phyloP scores from a whole-genome alignment of 208 protist species.

The Kentomonas sorsogonicus region DNA sequence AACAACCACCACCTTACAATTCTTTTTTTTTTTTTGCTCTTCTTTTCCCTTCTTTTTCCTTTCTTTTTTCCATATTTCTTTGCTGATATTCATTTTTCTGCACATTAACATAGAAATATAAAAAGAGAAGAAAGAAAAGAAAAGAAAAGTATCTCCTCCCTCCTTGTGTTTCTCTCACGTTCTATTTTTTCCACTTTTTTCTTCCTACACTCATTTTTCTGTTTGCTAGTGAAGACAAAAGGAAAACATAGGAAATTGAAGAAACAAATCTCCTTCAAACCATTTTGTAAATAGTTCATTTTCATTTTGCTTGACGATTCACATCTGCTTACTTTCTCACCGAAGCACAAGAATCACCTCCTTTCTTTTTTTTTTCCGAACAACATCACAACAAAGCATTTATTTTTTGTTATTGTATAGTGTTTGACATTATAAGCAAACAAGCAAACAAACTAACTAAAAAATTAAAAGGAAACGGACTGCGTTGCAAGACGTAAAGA shows the following conservation, averaged over 20 bases:
- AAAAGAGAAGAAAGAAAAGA: too few relatives aligned
- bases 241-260: too few relatives aligned
- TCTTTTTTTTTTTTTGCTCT: too few relatives aligned
- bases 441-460: conserved; percentile 7
- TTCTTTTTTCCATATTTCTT: too few relatives aligned
- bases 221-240: too few relatives aligned
- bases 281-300: conserved; percentile 6
- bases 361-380: neutral
- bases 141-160: too few relatives aligned
- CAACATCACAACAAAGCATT: neutral
- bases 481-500: neutral
- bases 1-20: too few relatives aligned
- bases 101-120: too few relatives aligned
- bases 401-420: too few relatives aligned
- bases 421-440: neutral
- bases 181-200: neutral
- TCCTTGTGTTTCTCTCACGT: neutral
- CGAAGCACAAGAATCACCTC: neutral
- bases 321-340: neutral
- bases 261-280: conserved; percentile 1
- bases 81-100: too few relatives aligned
- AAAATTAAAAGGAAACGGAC: neutral
- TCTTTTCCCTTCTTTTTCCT: too few relatives aligned
- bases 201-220: conserved; percentile 7
- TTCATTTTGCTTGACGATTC: neutral